Base-by-base conservation (phyloP, 768 basidiomycete species). In the Lactarius sp. region DNA sequence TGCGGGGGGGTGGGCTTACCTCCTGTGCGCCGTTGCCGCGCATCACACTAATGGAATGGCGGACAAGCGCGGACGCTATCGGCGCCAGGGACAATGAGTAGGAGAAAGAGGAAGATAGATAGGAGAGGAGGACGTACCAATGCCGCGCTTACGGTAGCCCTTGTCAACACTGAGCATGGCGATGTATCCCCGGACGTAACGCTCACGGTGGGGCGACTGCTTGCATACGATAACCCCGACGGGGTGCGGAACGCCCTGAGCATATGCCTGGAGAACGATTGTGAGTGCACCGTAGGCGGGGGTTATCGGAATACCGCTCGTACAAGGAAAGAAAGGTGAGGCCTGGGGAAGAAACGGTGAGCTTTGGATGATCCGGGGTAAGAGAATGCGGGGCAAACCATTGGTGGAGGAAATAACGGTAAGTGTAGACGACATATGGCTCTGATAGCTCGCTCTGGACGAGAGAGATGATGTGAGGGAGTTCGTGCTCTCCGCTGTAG, bases 201-300 rank as follows among this genome's bases (percentile, higher is more conserved):
- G 76, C 66, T 87, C 82, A 60, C 80, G 79, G 76, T 98, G 97
- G 73, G 83, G 80, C 69, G 94, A 94, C 76, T 97, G 96, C 80
- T 98, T 99, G 83, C 94, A 97, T 22, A 99, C 89, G 64, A 99
- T 92, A 16, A 92, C 92, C 34, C 93, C 97, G 65, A 98, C 83
- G 18, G 94, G 91, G 33, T 76, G 52, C 33, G 56, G 44, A 18
- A 56, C 61, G 16, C 56, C 67, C 27, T 65, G 53, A 9, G 57
- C 57, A 18, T 64, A 59, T 42, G 62, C 57, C 57, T 64, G 3
- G 6, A 13, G 9, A 37, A n/a, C 4, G 8, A 27, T 13, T 7
- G 20, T 59, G 2, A 59, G 62, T 14, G 13, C 9, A 9, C 8
- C 5, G 36, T n/a, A 20, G 14, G 18, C 2, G 8, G 18, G 41